phyloP scores from a whole-genome alignment of 2,329 filamentous ascomycete species.

The Cladosporium sp. region DNA sequence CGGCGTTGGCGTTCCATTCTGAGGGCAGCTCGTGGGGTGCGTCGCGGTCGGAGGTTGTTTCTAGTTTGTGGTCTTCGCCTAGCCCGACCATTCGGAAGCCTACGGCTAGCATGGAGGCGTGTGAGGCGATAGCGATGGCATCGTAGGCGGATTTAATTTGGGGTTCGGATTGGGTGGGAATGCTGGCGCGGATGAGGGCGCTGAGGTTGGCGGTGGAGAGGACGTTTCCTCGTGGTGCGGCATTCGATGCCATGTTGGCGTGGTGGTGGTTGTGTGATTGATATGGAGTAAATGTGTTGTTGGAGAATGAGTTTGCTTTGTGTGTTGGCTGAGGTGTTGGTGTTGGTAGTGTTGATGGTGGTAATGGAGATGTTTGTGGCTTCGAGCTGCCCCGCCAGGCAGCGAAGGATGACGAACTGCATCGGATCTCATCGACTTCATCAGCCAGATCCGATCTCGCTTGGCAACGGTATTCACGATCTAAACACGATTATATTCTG shows the following conservation, averaged over 20 bases:
- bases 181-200: conserved; percentile 39
- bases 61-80: conserved; percentile 70
- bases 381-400: no score
- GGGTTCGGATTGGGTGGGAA: conserved; percentile 36
- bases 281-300: not conserved
- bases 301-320: no score
- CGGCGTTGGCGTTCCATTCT: conserved; percentile 73
- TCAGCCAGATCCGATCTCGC: no score
- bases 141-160: conserved; percentile 68
- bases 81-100: conserved; percentile 79
- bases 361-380: no score
- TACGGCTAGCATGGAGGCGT: conserved; percentile 75
- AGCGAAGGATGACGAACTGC: no score
- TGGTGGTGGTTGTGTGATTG: not conserved
- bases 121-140: conserved; percentile 74
- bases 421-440: no score
- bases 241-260: not conserved
- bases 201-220: conserved; percentile 41
- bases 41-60: conserved; percentile 23
- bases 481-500: no score
- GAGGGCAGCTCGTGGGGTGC: conserved; percentile 62
- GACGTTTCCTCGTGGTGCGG: conserved; percentile 32
- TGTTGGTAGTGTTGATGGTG: not conserved
- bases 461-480: no score
- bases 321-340: not conserved